Evolutionary conservation across 1,284 basidiomycete genomes (phyloP).

Genomic region (Marasmius fiardii): DNA sequence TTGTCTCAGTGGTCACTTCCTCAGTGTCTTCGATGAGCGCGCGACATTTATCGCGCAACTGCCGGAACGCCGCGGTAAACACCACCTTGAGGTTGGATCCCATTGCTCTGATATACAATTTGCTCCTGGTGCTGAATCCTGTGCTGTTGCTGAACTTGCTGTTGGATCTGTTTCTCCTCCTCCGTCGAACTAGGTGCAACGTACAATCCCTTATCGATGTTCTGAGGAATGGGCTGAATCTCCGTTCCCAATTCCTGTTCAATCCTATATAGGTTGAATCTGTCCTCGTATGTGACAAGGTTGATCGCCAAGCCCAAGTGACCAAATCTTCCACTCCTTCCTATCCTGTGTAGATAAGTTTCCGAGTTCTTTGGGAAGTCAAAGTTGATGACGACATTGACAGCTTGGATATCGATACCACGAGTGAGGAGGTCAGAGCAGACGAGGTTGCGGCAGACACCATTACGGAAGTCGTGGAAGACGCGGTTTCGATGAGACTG

Average conservation of each 20-base stretch:
- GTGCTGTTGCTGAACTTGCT: slow-evolving; percentile 18
- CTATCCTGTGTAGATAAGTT: slow-evolving; percentile 97
- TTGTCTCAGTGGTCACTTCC: neutral
- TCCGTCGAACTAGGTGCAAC: slow-evolving; percentile 66
- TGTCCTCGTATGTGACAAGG: slow-evolving; percentile 93
- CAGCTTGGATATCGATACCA: slow-evolving; percentile 99
- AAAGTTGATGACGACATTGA: slow-evolving; percentile 99
- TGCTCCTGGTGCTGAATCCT: slow-evolving; percentile 15
- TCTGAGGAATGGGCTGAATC: slow-evolving; percentile 93
- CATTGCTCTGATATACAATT: slow-evolving; percentile 21
- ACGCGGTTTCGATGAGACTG: slow-evolving; percentile 98
- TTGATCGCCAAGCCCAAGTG: slow-evolving; percentile 98
- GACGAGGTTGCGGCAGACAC: slow-evolving; percentile 97
- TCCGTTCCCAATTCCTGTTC: slow-evolving; percentile 98
- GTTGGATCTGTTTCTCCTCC: slow-evolving; percentile 39
- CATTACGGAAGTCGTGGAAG: slow-evolving; percentile 99
- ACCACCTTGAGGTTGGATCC: slow-evolving; percentile 13
- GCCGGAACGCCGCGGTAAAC: slow-evolving; percentile 15
- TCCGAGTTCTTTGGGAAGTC: slow-evolving; percentile 99
- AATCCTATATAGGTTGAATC: slow-evolving; percentile 97
- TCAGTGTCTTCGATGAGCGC: neutral
- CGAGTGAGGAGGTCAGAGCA: slow-evolving; percentile 96
- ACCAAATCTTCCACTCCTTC: slow-evolving; percentile 95
- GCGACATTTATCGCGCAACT: slow-evolving; percentile 9
- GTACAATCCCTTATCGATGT: slow-evolving; percentile 92